Evolutionary conservation across 2,329 filamentous ascomycete species (phyloP).

Genomic region (Microcyclospora tardicrescens): DNA sequence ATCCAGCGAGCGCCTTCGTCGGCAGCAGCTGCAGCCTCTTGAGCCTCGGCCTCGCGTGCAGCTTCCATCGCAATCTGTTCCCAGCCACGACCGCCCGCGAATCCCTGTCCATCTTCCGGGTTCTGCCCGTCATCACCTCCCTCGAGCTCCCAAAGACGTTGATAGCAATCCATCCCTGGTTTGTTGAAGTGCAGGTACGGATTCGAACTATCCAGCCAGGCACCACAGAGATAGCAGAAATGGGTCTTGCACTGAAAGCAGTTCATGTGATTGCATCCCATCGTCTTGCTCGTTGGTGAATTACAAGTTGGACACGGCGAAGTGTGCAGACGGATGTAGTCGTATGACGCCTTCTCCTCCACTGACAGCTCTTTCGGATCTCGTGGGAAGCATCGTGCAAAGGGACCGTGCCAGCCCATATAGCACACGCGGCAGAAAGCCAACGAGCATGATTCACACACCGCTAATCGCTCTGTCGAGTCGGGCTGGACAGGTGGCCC

Average conservation of each 20-base stretch:
- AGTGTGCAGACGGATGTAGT: slow-evolving; percentile 70
- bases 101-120: slow-evolving; percentile 24
- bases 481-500: slow-evolving; percentile 13
- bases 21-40: slow-evolving; percentile 21
- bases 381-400: slow-evolving; percentile 56
- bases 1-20: slow-evolving; percentile 14
- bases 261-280: slow-evolving; percentile 95
- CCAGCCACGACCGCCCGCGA: slow-evolving; percentile 30
- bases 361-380: slow-evolving; percentile 58
- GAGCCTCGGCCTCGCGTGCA: slow-evolving; percentile 20
- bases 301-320: slow-evolving; percentile 81
- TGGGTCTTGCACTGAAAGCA: slow-evolving; percentile 82
- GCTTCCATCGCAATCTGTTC: slow-evolving; percentile 29
- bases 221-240: slow-evolving; percentile 87
- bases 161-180: slow-evolving; percentile 55
- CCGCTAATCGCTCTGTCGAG: slow-evolving; percentile 51
- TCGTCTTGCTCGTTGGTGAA: slow-evolving; percentile 74
- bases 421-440: slow-evolving; percentile 72
- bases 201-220: slow-evolving; percentile 70
- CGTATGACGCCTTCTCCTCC: slow-evolving; percentile 75
- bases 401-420: slow-evolving; percentile 87
- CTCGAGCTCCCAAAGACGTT: slow-evolving; percentile 82
- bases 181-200: slow-evolving; percentile 85
- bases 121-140: slow-evolving; percentile 52
- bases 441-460: slow-evolving; percentile 80